Conservation (phyloP, 2,329 filamentous ascomycete species). For the Berkeleyomyces basicola region DNA sequence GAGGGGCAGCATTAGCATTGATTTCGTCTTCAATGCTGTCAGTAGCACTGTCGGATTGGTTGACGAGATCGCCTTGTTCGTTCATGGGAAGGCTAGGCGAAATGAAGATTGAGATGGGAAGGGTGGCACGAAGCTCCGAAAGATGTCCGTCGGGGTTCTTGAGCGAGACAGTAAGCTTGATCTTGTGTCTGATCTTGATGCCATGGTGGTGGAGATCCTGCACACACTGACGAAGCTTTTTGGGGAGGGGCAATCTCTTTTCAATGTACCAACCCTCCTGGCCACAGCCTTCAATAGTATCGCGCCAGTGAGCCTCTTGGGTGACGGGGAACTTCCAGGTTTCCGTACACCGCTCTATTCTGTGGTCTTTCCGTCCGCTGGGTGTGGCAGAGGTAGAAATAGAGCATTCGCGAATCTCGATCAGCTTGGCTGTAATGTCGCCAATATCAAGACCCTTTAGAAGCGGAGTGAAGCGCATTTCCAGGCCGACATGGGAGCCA, state of each 20-base stretch:
- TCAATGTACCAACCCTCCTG: constrained; percentile 48
- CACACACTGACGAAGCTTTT: constrained; percentile 63
- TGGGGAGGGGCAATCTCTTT: constrained; percentile 55
- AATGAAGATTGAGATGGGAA: constrained; percentile 87
- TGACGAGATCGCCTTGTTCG: constrained; percentile 65
- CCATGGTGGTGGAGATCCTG: constrained; percentile 80
- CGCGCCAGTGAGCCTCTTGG: constrained; percentile 48
- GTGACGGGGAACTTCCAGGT: constrained; percentile 39
- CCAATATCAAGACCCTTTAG: constrained; percentile 78
- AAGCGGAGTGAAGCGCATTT: constrained; percentile 75
- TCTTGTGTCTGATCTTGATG: constrained; percentile 84
- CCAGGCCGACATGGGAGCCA: constrained; percentile 67
- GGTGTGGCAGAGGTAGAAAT: constrained; percentile 30
- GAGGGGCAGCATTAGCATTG: constrained; percentile 58
- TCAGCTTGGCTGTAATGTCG: constrained; percentile 62
- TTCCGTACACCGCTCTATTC: constrained; percentile 46
- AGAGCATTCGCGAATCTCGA: constrained; percentile 60
- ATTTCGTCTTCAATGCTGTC: constrained; percentile 26
- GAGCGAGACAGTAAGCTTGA: constrained; percentile 79
- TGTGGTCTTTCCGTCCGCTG: constrained; percentile 36
- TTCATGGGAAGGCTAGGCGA: constrained; percentile 84
- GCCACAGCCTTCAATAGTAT: constrained; percentile 50
- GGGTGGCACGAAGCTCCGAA: constrained; percentile 73
- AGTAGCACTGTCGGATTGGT: constrained; percentile 27
- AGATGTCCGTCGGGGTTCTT: constrained; percentile 91